Evolutionary conservation across 78 protist species (phyloP).

Genomic region (Speleostelium caveatum): DNA sequence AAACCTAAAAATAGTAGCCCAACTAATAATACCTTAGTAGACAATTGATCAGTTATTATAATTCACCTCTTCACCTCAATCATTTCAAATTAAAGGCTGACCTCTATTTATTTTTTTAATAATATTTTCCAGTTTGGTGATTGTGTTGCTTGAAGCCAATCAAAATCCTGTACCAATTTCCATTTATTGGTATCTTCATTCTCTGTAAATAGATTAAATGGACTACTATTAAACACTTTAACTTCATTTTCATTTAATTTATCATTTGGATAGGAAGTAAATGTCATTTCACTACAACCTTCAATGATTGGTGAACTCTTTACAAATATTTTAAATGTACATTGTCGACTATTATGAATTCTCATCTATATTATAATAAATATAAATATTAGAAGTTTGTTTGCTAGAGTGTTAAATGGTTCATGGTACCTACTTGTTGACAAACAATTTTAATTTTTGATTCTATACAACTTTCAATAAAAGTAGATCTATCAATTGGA

Average conservation of each 20-base stretch:
- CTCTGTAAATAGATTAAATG: background rate
- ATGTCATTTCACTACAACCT: slow-evolving; percentile 27
- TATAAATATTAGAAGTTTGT: background rate
- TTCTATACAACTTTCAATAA: slow-evolving; percentile 48
- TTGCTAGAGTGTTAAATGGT: too few relatives aligned
- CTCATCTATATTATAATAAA: slow-evolving; percentile 18
- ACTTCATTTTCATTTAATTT: background rate
- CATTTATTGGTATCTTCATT: slow-evolving; percentile 20
- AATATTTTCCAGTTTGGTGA: slow-evolving; percentile 61
- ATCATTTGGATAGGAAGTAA: slow-evolving; percentile 22
- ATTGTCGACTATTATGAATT: slow-evolving; percentile 32
- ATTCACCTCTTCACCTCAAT: too few relatives aligned
- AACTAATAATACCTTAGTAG: too few relatives aligned
- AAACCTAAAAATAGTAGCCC: too few relatives aligned
- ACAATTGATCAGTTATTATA: too few relatives aligned
- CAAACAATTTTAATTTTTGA: slow-evolving; percentile 3
- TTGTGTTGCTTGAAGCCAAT: slow-evolving; percentile 64
- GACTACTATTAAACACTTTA: background rate
- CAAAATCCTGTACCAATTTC: slow-evolving; percentile 55
- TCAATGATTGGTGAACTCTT: slow-evolving; percentile 69
- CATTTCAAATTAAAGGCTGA: too few relatives aligned
- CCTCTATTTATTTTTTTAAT: background rate
- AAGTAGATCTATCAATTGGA: slow-evolving; percentile 49
- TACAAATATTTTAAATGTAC: slow-evolving; percentile 33
- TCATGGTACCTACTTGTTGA: slow-evolving; percentile 23